Conservation (phyloP, 768 basidiomycete genomes). For the Tricholoma matsutake region DNA sequence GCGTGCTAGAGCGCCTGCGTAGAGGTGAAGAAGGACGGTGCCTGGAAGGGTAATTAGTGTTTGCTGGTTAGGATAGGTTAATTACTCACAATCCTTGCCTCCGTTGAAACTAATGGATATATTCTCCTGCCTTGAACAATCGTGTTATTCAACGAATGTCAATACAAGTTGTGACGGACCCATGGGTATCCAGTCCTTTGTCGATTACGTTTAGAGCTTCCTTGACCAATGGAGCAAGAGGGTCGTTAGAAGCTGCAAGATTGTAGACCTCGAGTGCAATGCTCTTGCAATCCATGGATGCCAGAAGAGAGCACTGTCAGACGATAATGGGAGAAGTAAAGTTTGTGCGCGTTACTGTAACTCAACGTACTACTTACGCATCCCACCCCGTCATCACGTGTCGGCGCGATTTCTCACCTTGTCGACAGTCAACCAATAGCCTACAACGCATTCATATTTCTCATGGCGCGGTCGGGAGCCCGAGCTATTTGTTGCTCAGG, state of each 20-base stretch:
- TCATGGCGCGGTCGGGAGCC: no score
- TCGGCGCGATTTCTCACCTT: no score
- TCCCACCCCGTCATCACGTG: no score
- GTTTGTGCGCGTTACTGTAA: no score
- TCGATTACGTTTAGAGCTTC: constrained; percentile 85
- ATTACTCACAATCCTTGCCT: constrained; percentile 88
- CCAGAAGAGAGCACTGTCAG: no score
- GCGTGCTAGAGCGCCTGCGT: constrained; percentile 67
- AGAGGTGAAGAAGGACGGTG: constrained; percentile 91
- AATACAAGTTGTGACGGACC: constrained; percentile 53
- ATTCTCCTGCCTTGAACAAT: constrained; percentile 51
- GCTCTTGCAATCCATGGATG: constrained; percentile 38
- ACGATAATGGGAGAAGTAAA: no score
- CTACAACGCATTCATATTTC: no score
- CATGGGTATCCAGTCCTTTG: constrained; percentile 67
- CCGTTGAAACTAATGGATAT: constrained; percentile 96
- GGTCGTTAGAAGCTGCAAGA: constrained; percentile 52
- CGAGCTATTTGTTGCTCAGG: no score
- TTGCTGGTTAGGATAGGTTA: not conserved
- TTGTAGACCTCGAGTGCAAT: constrained; percentile 60
- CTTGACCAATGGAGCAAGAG: constrained; percentile 59
- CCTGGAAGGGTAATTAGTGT: constrained; percentile 44
- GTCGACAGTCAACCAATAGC: no score
- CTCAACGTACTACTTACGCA: no score
- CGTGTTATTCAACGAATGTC: constrained; percentile 11